Percentiles rank a stretch among this genome's conserved stretches.
These are phyloP conservation scores for Dendrocalamus sinicus DNA, from an alignment of 176 grass and related monocot genomes.

Conservation along the genomic window DNA sequence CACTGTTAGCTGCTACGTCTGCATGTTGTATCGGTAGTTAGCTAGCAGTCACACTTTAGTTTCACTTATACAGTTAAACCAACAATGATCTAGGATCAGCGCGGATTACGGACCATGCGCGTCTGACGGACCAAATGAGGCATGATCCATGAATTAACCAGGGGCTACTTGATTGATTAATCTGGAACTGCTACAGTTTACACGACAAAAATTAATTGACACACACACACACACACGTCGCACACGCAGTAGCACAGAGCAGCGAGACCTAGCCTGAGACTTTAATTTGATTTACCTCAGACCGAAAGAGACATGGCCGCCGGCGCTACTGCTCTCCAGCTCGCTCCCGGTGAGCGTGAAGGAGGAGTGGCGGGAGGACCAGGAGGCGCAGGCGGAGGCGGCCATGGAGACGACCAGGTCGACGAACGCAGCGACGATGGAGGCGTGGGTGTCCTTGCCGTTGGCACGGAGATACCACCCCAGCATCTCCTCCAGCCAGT, in stretches of 20 bases:
- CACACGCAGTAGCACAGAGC: neutral
- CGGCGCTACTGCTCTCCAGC: constrained; percentile 24
- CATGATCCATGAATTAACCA: neutral
- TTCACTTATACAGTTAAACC: neutral
- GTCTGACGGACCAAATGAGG: neutral
- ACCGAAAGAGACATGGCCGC: constrained; percentile 21
- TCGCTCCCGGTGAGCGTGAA: constrained; percentile 48
- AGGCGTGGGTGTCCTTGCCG: constrained; percentile 55
- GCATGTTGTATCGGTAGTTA: constrained; percentile 12
- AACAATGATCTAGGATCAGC: neutral
- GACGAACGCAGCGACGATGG: constrained; percentile 73
- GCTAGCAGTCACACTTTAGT: neutral
- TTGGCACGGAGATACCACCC: constrained; percentile 76
- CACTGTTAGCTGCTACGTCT: constrained; percentile 5
- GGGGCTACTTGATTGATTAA: neutral
- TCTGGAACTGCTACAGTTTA: constrained; percentile 11
- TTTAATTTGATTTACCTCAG: constrained; percentile 29
- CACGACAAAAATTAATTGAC: constrained; percentile 21
- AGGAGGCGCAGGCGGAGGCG: neutral
- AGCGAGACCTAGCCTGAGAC: neutral
- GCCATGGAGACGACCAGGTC: constrained; percentile 58
- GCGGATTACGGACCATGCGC: neutral
- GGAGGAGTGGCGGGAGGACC: constrained; percentile 38
- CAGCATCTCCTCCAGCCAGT: constrained; percentile 83
- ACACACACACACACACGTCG: neutral